Base-by-base conservation (phyloP, 768 basidiomycete genomes). In the Boletus eberwhitei region DNA sequence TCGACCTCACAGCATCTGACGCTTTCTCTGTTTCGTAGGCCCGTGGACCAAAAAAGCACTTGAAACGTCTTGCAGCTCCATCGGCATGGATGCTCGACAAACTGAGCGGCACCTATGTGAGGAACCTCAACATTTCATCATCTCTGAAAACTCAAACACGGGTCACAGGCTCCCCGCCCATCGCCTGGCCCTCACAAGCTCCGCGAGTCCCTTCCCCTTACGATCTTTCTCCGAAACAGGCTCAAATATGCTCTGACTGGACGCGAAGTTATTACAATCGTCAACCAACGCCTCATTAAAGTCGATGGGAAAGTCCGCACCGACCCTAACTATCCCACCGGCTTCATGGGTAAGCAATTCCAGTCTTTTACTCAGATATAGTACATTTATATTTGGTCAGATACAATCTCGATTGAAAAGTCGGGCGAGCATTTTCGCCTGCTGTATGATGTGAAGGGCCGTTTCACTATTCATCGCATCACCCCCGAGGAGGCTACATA, bases 31-130 rank as follows among this genome's bases (percentile, higher is more conserved):
- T 69, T 62, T 62, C 63, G 21, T 63, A 97, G 95, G 93, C 84
- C 71, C 88, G 95, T 75, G 95, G 95, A 86, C 95, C 95, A 61
- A 97, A 91, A 88, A 97, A 97, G 78, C 95, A 98, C 73, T 84
- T 98, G 80, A 98, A 98, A 84, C 90, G 96, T 71, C 85, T 98
- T 56, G 86, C 87, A 63, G 97, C 97, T 58, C 97, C 97, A 60
- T 96, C 93, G 44, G 89, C 93, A 79, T 99, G 97, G 97, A 98
- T 99, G 95, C 84, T 99, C 60, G 93, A 98, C 83, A 99, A 99
- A 80, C 77, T 99, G 68, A 87, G 90, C 76, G 93, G 93, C 56
- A 93, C 93, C 63, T 96, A 92, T 67, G 93, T 93, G 75, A 73
- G 89, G 75, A 58, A 35, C 36, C 24, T 44, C 7, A 12, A 7